Evolutionary conservation across 352 stramenopile genomes (phyloP).

Genomic region (Blastocystis sp.): DNA sequence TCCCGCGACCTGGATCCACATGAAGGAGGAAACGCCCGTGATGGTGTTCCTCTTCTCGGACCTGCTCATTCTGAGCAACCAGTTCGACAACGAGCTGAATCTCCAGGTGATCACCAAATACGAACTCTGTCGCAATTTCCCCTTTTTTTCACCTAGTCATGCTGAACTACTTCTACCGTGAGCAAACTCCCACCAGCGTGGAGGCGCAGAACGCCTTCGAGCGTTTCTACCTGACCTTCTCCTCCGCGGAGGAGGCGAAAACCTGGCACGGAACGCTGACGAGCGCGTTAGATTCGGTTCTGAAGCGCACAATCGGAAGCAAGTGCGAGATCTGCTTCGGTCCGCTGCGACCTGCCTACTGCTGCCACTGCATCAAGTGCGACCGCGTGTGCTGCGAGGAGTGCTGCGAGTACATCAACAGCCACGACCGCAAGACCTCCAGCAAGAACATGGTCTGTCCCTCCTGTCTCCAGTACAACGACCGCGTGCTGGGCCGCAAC

Average conservation of each 20-base stretch:
- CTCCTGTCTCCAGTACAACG: constrained; percentile 9
- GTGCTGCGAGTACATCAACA: constrained; percentile 47
- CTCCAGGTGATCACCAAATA: constrained; percentile 20
- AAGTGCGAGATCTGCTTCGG: constrained; percentile 34
- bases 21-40: neutral
- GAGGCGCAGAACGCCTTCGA: constrained; percentile 10
- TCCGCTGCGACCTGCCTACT: constrained; percentile 15
- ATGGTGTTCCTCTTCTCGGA: constrained; percentile 44
- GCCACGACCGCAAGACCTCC: neutral
- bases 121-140: neutral
- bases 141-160: neutral
- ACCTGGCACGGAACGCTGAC: neutral
- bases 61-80: constrained; percentile 32
- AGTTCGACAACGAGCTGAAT: constrained; percentile 33
- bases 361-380: constrained; percentile 50
- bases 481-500: neutral
- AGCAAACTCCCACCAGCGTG: neutral
- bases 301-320: neutral
- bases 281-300: neutral
- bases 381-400: constrained; percentile 43
- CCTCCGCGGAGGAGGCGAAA: neutral
- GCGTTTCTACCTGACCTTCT: constrained; percentile 3
- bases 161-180: constrained; percentile 13
- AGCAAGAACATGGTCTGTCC: constrained; percentile 44
- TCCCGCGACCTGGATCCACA: neutral